Evolutionary conservation across 805 yeast genomes (phyloP).

Genomic region (Komagataella pastoris): DNA sequence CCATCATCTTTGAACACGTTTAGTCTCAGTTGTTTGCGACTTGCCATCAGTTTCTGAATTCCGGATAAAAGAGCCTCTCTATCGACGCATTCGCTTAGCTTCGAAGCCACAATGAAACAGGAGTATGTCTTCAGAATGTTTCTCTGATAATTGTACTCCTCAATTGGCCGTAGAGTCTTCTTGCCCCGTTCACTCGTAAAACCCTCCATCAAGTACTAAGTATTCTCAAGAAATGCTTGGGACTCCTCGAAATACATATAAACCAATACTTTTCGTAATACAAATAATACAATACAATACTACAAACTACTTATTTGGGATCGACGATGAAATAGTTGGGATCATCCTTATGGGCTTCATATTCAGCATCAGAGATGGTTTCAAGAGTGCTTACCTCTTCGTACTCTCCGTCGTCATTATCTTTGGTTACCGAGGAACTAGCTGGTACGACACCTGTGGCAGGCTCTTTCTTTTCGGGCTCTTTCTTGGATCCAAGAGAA

Average conservation of each 20-base stretch:
- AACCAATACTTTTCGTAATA: neutral
- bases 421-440: neutral
- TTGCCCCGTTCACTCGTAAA: neutral
- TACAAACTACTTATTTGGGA: slow-evolving; percentile 5
- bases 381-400: slow-evolving; percentile 27
- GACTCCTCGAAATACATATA: neutral
- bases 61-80: neutral
- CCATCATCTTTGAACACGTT: neutral
- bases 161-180: neutral
- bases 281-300: neutral
- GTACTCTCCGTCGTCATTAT: slow-evolving; percentile 7
- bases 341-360: slow-evolving; percentile 26
- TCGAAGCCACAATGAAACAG: neutral
- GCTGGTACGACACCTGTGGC: slow-evolving; percentile 4
- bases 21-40: neutral
- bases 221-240: neutral
- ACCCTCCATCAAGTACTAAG: too few relatives aligned
- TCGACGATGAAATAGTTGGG: slow-evolving; percentile 32
- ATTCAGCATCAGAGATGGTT: slow-evolving; percentile 36
- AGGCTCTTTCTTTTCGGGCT: neutral
- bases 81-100: neutral
- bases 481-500: slow-evolving; percentile 1
- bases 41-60: neutral
- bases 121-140: neutral
- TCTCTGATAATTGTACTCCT: neutral